These are phyloP conservation scores for Cordyceps javanica DNA, from an alignment of 2,329 filamentous ascomycete genomes.

Conservation along the genomic window DNA sequence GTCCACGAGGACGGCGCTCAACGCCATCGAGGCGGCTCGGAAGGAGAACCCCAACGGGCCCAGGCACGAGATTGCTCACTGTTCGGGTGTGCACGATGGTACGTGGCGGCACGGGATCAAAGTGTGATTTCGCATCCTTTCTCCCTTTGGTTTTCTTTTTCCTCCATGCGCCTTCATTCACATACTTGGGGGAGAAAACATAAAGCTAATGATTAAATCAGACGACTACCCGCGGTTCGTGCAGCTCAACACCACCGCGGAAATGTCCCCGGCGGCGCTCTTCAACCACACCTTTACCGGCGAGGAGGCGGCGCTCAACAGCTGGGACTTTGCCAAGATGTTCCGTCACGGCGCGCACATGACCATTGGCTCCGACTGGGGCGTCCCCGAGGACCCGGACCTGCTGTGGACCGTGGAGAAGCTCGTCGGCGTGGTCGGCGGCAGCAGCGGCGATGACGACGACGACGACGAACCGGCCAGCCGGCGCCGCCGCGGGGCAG, in stretches of 20 bases:
- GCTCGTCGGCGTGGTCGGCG: background rate
- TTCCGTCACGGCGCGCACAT: background rate
- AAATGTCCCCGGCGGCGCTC: background rate
- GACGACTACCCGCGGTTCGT: background rate
- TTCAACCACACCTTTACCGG: background rate
- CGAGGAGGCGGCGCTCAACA: background rate
- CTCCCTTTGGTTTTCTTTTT: no score
- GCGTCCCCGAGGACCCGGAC: background rate
- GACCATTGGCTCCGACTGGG: background rate
- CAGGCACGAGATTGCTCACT: background rate
- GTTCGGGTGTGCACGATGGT: background rate
- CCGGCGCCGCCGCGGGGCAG: background rate
- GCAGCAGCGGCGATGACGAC: background rate
- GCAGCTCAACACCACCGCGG: background rate
- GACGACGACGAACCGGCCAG: no score
- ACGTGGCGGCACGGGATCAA: background rate
- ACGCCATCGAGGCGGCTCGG: background rate
- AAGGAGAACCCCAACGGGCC: background rate
- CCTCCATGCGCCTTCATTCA: no score
- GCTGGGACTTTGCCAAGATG: background rate
- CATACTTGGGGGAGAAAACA: no score
- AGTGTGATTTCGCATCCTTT: background rate
- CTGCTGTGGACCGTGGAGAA: background rate
- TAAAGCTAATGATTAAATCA: background rate
- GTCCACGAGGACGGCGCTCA: background rate